Base-by-base conservation (phyloP, 768 basidiomycete genomes). In the Leccinum disarticulatum region DNA sequence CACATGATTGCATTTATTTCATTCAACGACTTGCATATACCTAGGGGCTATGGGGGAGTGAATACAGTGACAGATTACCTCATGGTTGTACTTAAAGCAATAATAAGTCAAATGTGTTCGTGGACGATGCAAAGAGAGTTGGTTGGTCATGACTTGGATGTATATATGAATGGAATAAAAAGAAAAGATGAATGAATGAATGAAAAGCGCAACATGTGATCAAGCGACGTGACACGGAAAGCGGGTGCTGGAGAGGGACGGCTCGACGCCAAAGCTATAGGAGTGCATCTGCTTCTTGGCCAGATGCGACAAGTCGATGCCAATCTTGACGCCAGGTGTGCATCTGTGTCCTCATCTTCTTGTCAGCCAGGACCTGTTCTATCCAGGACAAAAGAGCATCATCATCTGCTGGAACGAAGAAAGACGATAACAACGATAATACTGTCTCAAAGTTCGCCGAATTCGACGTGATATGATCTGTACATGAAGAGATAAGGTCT, bases 341-440 rank as follows among this genome's bases (percentile, higher is more conserved):
- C 81, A 98, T 95, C 64, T 79, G 85, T 17, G 77, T 69, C 54
- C 89, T 80, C 49, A 96, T 74, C 62, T 87, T 93, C 76, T 83
- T 83, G 70, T 88, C 78, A 27, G 70, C 74, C 17, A 88, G 68
- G 53, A 82, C 75, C 54, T 80, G 81, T 59, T 80, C 83, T 52
- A 98, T 85, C 95, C 95, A 99, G 2, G 78, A 73, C 65, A 99
- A 76, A 28, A 97, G 79, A 4, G 79, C 76, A 66, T 98, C 85
- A 61, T 98, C 96, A 66, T 92, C 86, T 72, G 96, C 91, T 0
- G 93, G 91, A 7, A 98, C 87, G 70, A 97, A 98, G 76, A 94
- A 96, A 8, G 94, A 96, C 1, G 95, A 96, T 9, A 99, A 77
- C 14, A 95, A 77, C 14, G 93, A 95, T 15, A 98, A 78, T 19